Percentiles rank a stretch among this genome's conserved stretches.
These are phyloP conservation scores for Aspergillus ibericus DNA, from an alignment of 2,329 filamentous ascomycete genomes.

Conservation along the genomic window DNA sequence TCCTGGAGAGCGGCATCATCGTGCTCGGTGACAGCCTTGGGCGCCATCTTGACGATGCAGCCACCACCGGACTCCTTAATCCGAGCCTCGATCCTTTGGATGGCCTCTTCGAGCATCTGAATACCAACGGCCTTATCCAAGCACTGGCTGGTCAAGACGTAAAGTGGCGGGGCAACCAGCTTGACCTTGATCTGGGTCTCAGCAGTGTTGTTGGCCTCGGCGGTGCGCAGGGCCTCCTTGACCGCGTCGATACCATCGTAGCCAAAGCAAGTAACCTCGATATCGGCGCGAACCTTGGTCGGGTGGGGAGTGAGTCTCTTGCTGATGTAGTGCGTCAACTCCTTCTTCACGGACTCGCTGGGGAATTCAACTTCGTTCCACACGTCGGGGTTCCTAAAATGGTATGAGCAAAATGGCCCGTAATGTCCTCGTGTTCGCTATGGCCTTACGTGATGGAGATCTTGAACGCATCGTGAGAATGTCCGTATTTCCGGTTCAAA, in stretches of 20 bases:
- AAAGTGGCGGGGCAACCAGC: constrained; percentile 95
- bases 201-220: constrained; percentile 86
- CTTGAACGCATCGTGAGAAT: constrained; percentile 97
- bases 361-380: constrained; percentile 93
- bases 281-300: constrained; percentile 97
- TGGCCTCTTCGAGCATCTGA: constrained; percentile 79
- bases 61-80: constrained; percentile 78
- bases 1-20: constrained; percentile 96
- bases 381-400: constrained; percentile 78
- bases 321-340: constrained; percentile 91
- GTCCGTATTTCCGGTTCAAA: constrained; percentile 94
- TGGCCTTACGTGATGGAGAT: constrained; percentile 84
- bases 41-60: constrained; percentile 94
- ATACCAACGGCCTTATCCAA: constrained; percentile 91
- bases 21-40: constrained; percentile 97
- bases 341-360: constrained; percentile 78
- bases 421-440: background rate
- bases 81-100: constrained; percentile 77
- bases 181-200: constrained; percentile 97
- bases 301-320: constrained; percentile 96
- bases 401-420: constrained; percentile 12
- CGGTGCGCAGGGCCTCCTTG: constrained; percentile 85
- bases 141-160: constrained; percentile 93
- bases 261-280: constrained; percentile 91
- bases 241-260: constrained; percentile 99